These are phyloP conservation scores for Annulohypoxylon nitens DNA, from an alignment of 495 filamentous ascomycete genomes.

Conservation along the genomic window DNA sequence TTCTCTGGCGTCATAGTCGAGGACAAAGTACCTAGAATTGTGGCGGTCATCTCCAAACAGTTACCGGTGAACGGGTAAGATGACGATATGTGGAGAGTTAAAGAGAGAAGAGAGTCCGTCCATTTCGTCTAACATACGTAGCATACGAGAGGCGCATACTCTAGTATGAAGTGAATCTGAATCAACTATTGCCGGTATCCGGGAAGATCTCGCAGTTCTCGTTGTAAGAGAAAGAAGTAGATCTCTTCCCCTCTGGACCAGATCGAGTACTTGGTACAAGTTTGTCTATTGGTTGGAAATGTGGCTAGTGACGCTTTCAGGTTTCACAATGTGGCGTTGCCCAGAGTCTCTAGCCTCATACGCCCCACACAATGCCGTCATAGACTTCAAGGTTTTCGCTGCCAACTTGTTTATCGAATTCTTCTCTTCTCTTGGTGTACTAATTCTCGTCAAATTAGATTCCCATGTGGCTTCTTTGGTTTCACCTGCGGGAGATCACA, in stretches of 20 bases:
- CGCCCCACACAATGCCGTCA: conserved; percentile 40
- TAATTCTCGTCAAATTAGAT: conserved; percentile 1
- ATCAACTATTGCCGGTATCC: conserved; percentile 31
- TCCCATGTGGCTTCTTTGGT: conserved; percentile 5
- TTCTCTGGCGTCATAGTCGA: conserved; percentile 35
- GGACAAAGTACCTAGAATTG: conserved; percentile 1
- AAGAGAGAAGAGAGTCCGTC: not conserved
- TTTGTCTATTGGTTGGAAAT: conserved; percentile 35
- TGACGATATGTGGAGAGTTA: conserved; percentile 35
- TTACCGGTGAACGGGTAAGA: conserved; percentile 24
- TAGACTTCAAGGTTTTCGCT: conserved; percentile 46
- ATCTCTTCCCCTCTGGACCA: conserved; percentile 7
- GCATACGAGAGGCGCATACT: conserved; percentile 4
- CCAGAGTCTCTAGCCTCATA: not conserved
- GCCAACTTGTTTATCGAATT: conserved; percentile 38
- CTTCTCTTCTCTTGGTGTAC: not conserved
- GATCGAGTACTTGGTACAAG: not conserved
- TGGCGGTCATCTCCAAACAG: conserved; percentile 25
- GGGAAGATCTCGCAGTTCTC: conserved; percentile 25
- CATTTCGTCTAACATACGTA: conserved; percentile 16
- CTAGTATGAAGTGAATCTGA: conserved; percentile 22
- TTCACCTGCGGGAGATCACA: conserved; percentile 18
- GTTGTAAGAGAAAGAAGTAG: conserved; percentile 8
- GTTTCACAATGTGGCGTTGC: conserved; percentile 2
- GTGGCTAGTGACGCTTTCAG: conserved; percentile 32